Conservation (phyloP, 768 basidiomycete species). For the Tulasnella sp. region DNA sequence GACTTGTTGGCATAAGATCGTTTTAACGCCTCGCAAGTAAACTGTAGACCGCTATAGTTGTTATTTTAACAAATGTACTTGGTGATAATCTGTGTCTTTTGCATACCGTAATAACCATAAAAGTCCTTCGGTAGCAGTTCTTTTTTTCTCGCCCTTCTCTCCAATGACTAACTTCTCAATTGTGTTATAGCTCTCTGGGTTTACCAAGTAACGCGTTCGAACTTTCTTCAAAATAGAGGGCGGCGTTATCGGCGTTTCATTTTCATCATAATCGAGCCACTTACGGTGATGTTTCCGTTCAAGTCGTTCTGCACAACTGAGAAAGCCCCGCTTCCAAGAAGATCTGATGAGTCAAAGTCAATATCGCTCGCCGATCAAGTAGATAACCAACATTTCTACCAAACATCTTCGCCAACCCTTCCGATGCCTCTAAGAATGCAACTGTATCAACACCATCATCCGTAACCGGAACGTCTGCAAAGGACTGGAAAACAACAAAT, state of each 20-base stretch:
- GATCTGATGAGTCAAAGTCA: constrained; percentile 36
- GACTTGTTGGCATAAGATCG: constrained; percentile 50
- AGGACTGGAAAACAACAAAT: constrained; percentile 55
- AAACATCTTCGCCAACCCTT: constrained; percentile 81
- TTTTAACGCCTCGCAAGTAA: constrained; percentile 74
- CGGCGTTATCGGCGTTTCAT: not conserved
- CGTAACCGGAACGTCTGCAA: constrained; percentile 75
- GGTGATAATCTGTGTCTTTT: not conserved
- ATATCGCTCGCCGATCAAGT: not conserved
- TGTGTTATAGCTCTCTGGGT: constrained; percentile 52
- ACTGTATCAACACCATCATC: constrained; percentile 80
- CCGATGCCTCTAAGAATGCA: constrained; percentile 74
- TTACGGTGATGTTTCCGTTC: constrained; percentile 80
- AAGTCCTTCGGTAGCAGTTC: constrained; percentile 77
- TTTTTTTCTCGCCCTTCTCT: constrained; percentile 78
- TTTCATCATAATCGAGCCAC: constrained; percentile 22
- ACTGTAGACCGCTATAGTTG: constrained; percentile 56
- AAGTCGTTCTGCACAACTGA: constrained; percentile 71
- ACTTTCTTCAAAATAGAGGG: constrained; percentile 57
- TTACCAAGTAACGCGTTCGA: constrained; percentile 57
- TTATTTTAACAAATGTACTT: not conserved
- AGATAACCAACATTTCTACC: constrained; percentile 38
- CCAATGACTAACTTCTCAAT: constrained; percentile 72
- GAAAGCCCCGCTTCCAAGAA: constrained; percentile 79
- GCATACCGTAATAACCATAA: constrained; percentile 67